Percentiles rank a stretch among this genome's conserved stretches.
phyloP scores from a whole-genome alignment of 768 basidiomycete species.

The Leccinum subtestaceum region DNA sequence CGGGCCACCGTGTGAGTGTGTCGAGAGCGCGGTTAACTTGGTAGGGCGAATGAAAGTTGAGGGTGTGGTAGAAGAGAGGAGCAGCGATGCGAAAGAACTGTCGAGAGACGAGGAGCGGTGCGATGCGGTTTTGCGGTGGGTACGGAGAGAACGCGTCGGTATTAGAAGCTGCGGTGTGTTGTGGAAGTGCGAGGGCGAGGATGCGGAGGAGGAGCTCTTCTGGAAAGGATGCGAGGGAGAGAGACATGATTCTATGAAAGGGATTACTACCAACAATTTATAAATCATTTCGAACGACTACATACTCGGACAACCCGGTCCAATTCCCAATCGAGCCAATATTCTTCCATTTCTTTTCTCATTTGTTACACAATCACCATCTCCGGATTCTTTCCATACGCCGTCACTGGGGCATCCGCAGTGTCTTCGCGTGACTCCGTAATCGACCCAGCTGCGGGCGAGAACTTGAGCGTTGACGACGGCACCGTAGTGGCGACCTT shows the following conservation, averaged over 20 bases:
- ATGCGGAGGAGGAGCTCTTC: constrained; percentile 50
- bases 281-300: no score
- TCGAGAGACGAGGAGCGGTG: constrained; percentile 51
- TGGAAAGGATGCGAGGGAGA: constrained; percentile 33
- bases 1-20: constrained; percentile 37
- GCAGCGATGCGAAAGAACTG: constrained; percentile 54
- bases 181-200: constrained; percentile 29
- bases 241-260: constrained; percentile 8
- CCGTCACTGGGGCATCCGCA: no score
- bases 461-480: constrained; percentile 15
- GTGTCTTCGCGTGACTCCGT: neutral
- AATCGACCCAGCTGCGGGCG: neutral
- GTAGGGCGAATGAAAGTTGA: constrained; percentile 41
- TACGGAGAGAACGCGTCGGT: constrained; percentile 22
- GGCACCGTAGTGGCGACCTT: neutral
- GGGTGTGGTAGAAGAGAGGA: constrained; percentile 54
- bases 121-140: constrained; percentile 25
- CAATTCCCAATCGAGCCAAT: constrained; percentile 14
- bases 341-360: neutral
- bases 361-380: neutral
- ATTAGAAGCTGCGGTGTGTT: constrained; percentile 16
- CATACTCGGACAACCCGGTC: neutral
- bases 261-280: constrained; percentile 8
- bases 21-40: constrained; percentile 39
- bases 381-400: neutral